Conservation (phyloP, 2,329 filamentous ascomycete species). For the Fusarium coffeatum region DNA sequence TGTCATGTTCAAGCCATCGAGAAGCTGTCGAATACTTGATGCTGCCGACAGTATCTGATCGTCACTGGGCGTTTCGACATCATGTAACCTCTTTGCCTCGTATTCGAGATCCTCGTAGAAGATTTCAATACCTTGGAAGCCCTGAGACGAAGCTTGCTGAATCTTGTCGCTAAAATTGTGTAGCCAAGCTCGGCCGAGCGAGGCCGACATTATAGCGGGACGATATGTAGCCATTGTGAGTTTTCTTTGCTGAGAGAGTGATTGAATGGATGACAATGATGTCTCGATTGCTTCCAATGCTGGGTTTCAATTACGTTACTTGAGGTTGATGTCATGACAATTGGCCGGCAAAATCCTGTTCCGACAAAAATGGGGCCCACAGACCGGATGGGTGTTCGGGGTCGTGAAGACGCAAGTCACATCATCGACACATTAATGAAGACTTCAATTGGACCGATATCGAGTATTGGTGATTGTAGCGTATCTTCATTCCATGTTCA, state of each 20-base stretch:
- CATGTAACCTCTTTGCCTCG: constrained; percentile 1
- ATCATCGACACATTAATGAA: too few relatives aligned
- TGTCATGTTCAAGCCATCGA: not conserved
- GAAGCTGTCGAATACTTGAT: not conserved
- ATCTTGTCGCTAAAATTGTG: constrained; percentile 11
- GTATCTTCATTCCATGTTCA: not conserved
- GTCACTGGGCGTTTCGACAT: not conserved
- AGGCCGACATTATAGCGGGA: constrained; percentile 9
- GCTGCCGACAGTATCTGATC: not conserved
- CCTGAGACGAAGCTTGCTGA: not conserved
- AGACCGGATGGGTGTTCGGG: not conserved
- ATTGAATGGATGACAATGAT: too few relatives aligned
- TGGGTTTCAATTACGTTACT: accelerated
- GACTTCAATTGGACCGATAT: not conserved
- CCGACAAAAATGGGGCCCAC: not conserved
- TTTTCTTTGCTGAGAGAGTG: accelerated
- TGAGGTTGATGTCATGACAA: not conserved
- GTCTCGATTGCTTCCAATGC: too few relatives aligned
- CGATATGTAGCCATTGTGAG: not conserved
- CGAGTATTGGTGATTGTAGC: not conserved
- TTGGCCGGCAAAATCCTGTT: constrained; percentile 12
- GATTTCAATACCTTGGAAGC: constrained; percentile 16
- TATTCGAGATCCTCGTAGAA: constrained; percentile 21
- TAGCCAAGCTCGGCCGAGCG: constrained; percentile 17
- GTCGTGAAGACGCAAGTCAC: too few relatives aligned